Percentiles rank a stretch among this genome's conserved stretches.
These are phyloP conservation scores for Coemansia javaensis DNA, from an alignment of 192 early-diverging fungal genomes.

Conservation along the genomic window DNA sequence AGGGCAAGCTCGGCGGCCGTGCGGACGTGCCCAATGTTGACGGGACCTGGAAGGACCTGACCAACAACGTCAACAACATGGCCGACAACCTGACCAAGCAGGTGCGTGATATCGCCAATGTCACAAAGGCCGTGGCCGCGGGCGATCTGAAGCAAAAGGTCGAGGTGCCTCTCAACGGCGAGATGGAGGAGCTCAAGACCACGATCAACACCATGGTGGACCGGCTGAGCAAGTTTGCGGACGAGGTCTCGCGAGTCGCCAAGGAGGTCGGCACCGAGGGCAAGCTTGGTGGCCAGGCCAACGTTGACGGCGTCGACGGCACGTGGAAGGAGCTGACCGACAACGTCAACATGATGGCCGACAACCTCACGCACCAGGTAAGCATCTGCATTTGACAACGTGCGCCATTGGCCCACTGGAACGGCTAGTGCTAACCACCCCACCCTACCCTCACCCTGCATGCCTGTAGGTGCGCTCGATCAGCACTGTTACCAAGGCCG, in stretches of 20 bases:
- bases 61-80: conserved; percentile 59
- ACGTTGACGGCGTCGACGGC: conserved; percentile 50
- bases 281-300: conserved; percentile 55
- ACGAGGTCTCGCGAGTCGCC: conserved; percentile 61
- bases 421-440: too few relatives aligned
- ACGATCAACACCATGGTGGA: conserved; percentile 64
- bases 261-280: conserved; percentile 63
- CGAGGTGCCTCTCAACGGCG: conserved; percentile 53
- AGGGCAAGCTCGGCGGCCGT: conserved; percentile 52
- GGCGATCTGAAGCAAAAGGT: conserved; percentile 56
- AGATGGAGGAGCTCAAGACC: conserved; percentile 54
- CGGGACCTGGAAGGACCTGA: conserved; percentile 56
- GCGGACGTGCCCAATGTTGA: conserved; percentile 50
- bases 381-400: too few relatives aligned
- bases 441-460: too few relatives aligned
- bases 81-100: conserved; percentile 60
- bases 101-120: conserved; percentile 54
- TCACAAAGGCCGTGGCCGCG: conserved; percentile 57
- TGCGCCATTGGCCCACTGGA: too few relatives aligned
- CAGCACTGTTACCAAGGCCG: too few relatives aligned
- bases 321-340: conserved; percentile 53
- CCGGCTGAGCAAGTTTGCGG: conserved; percentile 55
- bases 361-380: conserved; percentile 56
- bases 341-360: conserved; percentile 58
- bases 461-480: too few relatives aligned